A percentile compares a stretch with the other conserved stretches of the same genome.
Evolutionary conservation across 2,329 filamentous ascomycete species (phyloP).

Genomic region (Epichloe baconii): DNA sequence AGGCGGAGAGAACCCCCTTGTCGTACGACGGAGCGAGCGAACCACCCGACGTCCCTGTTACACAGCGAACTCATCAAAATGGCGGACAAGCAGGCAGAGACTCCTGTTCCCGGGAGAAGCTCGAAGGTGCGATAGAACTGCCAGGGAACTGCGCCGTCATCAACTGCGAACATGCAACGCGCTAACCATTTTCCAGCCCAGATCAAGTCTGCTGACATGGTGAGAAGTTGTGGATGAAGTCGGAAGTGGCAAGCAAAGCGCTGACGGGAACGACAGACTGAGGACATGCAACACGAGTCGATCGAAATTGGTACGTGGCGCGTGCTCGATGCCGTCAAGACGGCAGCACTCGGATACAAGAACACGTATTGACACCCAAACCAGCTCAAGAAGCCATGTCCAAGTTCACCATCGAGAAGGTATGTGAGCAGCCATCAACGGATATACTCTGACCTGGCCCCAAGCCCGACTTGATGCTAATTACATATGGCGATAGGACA

Average conservation of each 20-base stretch:
- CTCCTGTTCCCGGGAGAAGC: constrained; percentile 55
- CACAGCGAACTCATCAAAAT: constrained; percentile 12
- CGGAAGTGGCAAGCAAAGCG: neutral
- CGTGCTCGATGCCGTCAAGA: neutral
- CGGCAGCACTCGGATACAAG: no score
- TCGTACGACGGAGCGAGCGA: neutral
- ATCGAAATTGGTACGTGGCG: constrained; percentile 76
- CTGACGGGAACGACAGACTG: constrained; percentile 49
- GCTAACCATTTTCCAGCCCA: constrained; percentile 48
- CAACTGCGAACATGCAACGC: neutral
- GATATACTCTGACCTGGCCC: neutral
- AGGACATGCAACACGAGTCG: constrained; percentile 92
- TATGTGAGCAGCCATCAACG: constrained; percentile 13
- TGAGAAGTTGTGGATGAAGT: constrained; percentile 26
- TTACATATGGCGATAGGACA: constrained; percentile 50
- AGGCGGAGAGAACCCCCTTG: neutral
- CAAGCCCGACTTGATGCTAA: constrained; percentile 7
- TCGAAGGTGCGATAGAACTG: constrained; percentile 46
- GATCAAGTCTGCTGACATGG: constrained; percentile 98
- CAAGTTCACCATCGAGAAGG: constrained; percentile 51
- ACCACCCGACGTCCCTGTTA: neutral
- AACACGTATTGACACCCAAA: neutral
- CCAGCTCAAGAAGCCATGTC: constrained; percentile 50
- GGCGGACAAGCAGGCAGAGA: constrained; percentile 27
- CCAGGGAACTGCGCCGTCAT: neutral